Evolutionary conservation across 129 eudicot genomes (phyloP), one percentile per base, ranked within the genome.

Genomic region (Flaveria robusta): DNA sequence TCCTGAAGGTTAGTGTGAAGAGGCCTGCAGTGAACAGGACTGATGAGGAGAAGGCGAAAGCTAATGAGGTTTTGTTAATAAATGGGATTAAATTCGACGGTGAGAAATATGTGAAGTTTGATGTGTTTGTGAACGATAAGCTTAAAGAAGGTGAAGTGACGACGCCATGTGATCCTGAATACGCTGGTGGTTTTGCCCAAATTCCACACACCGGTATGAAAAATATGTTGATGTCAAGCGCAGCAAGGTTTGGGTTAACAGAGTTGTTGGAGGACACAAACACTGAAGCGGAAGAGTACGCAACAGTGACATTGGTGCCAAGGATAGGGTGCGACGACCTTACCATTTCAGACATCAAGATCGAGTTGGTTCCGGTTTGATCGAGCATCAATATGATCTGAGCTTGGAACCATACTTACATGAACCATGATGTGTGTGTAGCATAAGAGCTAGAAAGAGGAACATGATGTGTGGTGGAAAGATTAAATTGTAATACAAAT

Each of bases 241-340:
- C 72, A 1, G 72, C 56, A 11, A 62, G 42, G 42, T 77, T 87
- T n/a, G 86, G 84, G 55, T 63, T 90, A 68, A 82, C 74, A 7
- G 96, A 90, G 46, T 22, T 84, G 22, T 80, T 87, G 74, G 92
- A 90, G 63, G 92, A 73, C n/a, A 73, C 77, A 39, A 73, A 58
- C 7, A 58, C 77, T 9, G 77, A 73, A 39, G 55, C 37, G 37
- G 89, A 87, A 59, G 96, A 87, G 45, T 14, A 43, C 0, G 27
- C 85, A 2, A 27, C 76, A 54, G 87, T 90, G 54, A 79, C 86
- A 2, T 34, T 90, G 67, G 86, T 85, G 20, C 86, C 96, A 0
- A 70, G 64, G 69, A 43, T 66, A 18, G 87, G 86, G 50, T 68
- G 79, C 27, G 83, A 81, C 0, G 68, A 64, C 13, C 85, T 87